Evolutionary conservation across 2,329 filamentous ascomycete species (phyloP).

Genomic region (Cordyceps tenuipes): DNA sequence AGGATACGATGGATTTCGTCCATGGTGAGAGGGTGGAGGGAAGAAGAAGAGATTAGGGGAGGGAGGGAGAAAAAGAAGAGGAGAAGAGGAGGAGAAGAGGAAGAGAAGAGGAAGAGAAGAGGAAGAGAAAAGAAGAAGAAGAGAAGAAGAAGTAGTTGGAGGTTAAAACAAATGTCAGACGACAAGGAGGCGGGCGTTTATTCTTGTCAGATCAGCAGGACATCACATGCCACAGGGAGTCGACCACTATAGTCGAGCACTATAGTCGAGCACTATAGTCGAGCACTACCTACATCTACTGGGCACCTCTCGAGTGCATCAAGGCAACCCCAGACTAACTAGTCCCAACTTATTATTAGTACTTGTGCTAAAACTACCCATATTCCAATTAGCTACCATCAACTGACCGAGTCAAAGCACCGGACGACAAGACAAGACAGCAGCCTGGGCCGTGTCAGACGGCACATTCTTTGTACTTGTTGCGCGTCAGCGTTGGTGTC

Average conservation of each 20-base stretch:
- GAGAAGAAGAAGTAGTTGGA: background rate
- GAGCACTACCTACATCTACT: too few species aligned
- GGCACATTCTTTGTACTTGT: background rate
- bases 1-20: conserved; percentile 35
- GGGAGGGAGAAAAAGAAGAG: background rate
- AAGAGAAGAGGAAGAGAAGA: background rate
- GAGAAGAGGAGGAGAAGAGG: background rate
- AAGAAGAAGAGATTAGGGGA: background rate
- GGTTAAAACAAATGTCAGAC: background rate
- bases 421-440: too few species aligned
- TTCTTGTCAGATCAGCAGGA: background rate
- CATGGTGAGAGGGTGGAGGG: conserved; percentile 21
- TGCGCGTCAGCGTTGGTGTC: background rate
- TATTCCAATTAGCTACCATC: background rate
- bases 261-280: too few species aligned
- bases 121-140: background rate
- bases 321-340: too few species aligned
- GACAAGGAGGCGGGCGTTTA: background rate
- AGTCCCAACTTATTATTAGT: background rate
- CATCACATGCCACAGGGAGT: conserved; percentile 1
- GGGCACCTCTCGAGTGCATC: too few species aligned
- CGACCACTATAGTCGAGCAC: too few species aligned
- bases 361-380: too few species aligned
- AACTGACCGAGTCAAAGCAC: background rate
- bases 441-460: background rate